Evolutionary conservation across 352 stramenopile genomes (phyloP).

Genomic region (Phytophthora agathidicida): DNA sequence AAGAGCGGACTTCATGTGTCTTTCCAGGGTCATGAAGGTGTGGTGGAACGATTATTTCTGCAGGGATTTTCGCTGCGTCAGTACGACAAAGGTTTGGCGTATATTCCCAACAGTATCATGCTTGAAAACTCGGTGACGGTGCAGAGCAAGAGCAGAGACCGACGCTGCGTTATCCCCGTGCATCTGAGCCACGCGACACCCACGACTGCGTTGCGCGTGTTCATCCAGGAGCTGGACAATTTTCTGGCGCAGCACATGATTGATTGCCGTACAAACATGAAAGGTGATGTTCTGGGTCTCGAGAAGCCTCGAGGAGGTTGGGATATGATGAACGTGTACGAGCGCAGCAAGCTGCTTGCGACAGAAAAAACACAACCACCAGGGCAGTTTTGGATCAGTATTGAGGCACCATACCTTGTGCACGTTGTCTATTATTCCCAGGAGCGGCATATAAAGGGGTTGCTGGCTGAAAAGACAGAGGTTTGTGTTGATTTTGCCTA

Average conservation of each 20-base stretch:
- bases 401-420: conserved; percentile 70
- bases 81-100: conserved; percentile 83
- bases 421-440: conserved; percentile 82
- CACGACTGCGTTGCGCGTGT: conserved; percentile 50
- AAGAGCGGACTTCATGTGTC: conserved; percentile 77
- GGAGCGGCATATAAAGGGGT: conserved; percentile 60
- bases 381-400: conserved; percentile 73
- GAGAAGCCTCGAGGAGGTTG: conserved; percentile 49
- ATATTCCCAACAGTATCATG: conserved; percentile 83
- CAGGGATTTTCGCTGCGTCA: conserved; percentile 82
- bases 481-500: conserved; percentile 25
- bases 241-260: conserved; percentile 50
- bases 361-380: conserved; percentile 37
- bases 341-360: conserved; percentile 39
- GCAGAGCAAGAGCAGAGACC: conserved; percentile 68
- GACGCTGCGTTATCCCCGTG: conserved; percentile 54
- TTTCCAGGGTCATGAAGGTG: conserved; percentile 80
- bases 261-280: conserved; percentile 29
- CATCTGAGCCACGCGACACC: conserved; percentile 68
- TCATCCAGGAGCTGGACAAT: conserved; percentile 80
- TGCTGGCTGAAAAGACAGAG: conserved; percentile 79
- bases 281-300: conserved; percentile 55
- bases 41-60: conserved; percentile 82
- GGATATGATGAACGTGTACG: conserved; percentile 52
- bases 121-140: conserved; percentile 79